Evolutionary conservation across 352 stramenopile genomes (phyloP).

Genomic region (Phytophthora pseudosyringae): DNA sequence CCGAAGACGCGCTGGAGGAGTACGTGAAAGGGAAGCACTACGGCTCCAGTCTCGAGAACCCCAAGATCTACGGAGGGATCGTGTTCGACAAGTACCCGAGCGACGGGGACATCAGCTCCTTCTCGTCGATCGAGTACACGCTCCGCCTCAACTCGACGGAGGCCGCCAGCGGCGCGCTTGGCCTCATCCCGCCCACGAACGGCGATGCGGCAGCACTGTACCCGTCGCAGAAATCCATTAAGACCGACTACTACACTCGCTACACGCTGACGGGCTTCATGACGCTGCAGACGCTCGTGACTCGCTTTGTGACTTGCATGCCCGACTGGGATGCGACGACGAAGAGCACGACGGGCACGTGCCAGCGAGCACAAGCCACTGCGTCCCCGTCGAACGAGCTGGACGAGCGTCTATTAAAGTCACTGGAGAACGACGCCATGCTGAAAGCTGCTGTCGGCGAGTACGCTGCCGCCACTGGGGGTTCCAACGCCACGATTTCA

Average conservation of each 20-base stretch:
- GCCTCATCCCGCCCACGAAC: constrained; percentile 37
- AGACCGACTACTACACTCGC: constrained; percentile 40
- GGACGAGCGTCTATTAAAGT: constrained; percentile 38
- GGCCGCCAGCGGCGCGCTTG: constrained; percentile 11
- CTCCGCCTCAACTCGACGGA: constrained; percentile 64
- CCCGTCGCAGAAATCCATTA: constrained; percentile 42
- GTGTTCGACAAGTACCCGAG: constrained; percentile 57
- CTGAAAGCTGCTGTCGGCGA: constrained; percentile 34
- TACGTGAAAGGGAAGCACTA: constrained; percentile 56
- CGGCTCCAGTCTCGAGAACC: constrained; percentile 45
- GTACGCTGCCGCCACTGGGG: constrained; percentile 5
- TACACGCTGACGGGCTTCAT: constrained; percentile 35
- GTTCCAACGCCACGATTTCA: constrained; percentile 19
- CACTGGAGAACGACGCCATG: constrained; percentile 46
- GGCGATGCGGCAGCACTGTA: constrained; percentile 37
- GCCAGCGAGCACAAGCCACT: constrained; percentile 42
- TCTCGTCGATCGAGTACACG: constrained; percentile 62
- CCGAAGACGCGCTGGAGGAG: constrained; percentile 43
- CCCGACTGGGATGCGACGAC: constrained; percentile 47
- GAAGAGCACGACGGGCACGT: constrained; percentile 45
- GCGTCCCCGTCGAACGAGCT: constrained; percentile 28
- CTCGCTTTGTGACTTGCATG: constrained; percentile 63
- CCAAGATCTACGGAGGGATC: constrained; percentile 57
- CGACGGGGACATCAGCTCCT: constrained; percentile 40
- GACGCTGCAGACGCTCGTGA: constrained; percentile 59